Percentiles rank a stretch among this genome's conserved stretches.
Conservation (phyloP, 164 flowering plant species). For the Annona cherimola region DNA sequence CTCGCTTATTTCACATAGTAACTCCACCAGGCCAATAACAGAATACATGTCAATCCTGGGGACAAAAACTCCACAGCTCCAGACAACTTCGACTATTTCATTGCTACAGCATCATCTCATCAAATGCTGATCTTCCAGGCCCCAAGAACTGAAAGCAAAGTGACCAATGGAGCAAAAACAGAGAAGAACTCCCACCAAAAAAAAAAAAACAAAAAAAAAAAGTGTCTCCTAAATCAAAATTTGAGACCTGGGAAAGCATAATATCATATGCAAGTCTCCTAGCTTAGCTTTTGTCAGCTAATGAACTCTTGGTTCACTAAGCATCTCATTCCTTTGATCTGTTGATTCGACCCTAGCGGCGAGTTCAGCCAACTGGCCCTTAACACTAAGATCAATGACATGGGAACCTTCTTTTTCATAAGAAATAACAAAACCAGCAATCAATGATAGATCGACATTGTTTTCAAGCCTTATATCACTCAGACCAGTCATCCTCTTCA, state of each 20-base stretch:
- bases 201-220: too few relatives aligned
- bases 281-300: not conserved
- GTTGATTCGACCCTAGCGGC: slow-evolving; percentile 16
- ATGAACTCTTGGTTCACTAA: not conserved
- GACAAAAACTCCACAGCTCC: not conserved
- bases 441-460: slow-evolving; percentile 14
- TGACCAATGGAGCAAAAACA: not conserved
- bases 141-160: not conserved
- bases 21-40: not conserved
- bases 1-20: not conserved
- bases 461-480: slow-evolving; percentile 10
- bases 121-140: not conserved
- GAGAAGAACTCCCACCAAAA: not conserved
- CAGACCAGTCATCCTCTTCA: slow-evolving; percentile 14
- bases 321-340: slow-evolving; percentile 9
- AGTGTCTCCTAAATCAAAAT: not conserved
- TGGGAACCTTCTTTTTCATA: slow-evolving; percentile 16
- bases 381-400: slow-evolving; percentile 20
- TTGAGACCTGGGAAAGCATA: not conserved
- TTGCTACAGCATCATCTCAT: not conserved
- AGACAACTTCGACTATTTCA: not conserved
- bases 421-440: slow-evolving; percentile 18
- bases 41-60: not conserved
- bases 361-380: slow-evolving; percentile 19
- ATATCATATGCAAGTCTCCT: not conserved